These are phyloP conservation scores for Asterochloris erici DNA, from an alignment of 139 green algal species.

Conservation along the genomic window DNA sequence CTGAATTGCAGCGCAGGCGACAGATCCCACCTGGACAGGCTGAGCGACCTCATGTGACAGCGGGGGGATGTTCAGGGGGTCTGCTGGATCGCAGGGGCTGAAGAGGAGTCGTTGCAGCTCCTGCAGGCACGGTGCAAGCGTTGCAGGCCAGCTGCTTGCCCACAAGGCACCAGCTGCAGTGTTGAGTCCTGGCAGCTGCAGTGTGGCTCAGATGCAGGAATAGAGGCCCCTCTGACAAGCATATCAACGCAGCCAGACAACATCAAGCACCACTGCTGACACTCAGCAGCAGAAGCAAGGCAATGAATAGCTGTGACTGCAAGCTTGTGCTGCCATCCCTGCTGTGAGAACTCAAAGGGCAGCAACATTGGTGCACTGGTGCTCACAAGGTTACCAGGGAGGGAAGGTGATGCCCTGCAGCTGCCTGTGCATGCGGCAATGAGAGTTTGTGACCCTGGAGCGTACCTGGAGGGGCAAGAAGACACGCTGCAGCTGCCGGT, in stretches of 20 bases:
- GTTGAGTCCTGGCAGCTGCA: background rate
- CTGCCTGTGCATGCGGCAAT: background rate
- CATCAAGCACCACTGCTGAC: no score
- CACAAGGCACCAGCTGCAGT: background rate
- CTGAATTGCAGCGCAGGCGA: background rate
- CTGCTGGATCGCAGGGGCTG: background rate
- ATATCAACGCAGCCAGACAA: no score
- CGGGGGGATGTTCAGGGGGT: background rate
- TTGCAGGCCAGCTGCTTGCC: background rate
- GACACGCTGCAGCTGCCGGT: slow-evolving; percentile 1
- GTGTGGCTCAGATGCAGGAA: no score
- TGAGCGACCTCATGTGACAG: background rate
- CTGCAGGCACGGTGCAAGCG: background rate
- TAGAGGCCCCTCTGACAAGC: no score
- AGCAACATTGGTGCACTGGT: background rate
- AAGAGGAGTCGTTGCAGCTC: background rate
- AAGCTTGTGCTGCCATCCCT: background rate
- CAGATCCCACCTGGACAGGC: slow-evolving; percentile 1
- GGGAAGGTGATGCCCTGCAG: background rate
- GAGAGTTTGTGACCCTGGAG: background rate
- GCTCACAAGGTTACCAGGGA: background rate
- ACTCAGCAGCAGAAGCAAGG: no score
- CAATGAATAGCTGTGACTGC: no score
- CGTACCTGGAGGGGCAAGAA: background rate
- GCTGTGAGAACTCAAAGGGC: background rate